phyloP scores from a whole-genome alignment of 306 rosid species.

The Argentina anserina region DNA sequence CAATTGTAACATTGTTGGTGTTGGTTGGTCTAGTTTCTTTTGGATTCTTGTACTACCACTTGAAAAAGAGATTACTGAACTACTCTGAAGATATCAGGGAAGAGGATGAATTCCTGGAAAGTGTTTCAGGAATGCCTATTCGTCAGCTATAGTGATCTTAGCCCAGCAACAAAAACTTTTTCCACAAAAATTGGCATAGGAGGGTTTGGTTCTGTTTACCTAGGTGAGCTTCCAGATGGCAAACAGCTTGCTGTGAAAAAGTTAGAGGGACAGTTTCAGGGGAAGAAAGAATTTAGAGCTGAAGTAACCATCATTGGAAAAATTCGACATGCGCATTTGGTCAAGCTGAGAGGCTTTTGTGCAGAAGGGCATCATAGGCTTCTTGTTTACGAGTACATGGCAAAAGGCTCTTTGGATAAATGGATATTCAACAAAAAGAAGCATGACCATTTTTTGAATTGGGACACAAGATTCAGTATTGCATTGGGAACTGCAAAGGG shows the following conservation, averaged over 20 bases:
- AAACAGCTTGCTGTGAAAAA: conserved; percentile 36
- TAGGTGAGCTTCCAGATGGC: conserved; percentile 48
- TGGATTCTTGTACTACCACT: conserved; percentile 28
- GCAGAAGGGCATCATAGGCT: conserved; percentile 64
- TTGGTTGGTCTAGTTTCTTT: conserved; percentile 22
- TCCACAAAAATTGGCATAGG: conserved; percentile 51
- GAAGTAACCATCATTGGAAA: conserved; percentile 36
- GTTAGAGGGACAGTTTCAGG: conserved; percentile 28
- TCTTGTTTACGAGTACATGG: conserved; percentile 63
- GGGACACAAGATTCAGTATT: conserved; percentile 38
- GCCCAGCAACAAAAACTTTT: conserved; percentile 43
- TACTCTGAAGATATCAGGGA: conserved; percentile 30
- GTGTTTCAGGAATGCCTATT: conserved; percentile 41
- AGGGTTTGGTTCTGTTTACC: conserved; percentile 58
- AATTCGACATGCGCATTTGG: conserved; percentile 34
- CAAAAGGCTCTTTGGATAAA: conserved; percentile 68
- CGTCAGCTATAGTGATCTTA: conserved; percentile 41
- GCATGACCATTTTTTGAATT: conserved; percentile 24
- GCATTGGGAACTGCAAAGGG: conserved; percentile 39
- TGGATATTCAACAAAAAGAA: conserved; percentile 44
- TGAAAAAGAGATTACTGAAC: conserved; percentile 23
- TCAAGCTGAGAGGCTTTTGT: conserved; percentile 38
- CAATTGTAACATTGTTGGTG: conserved; percentile 19
- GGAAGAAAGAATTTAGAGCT: conserved; percentile 35
- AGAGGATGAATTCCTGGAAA: conserved; percentile 42